phyloP scores from a whole-genome alignment of 768 basidiomycete genomes.

The Boletus rubescentipes region DNA sequence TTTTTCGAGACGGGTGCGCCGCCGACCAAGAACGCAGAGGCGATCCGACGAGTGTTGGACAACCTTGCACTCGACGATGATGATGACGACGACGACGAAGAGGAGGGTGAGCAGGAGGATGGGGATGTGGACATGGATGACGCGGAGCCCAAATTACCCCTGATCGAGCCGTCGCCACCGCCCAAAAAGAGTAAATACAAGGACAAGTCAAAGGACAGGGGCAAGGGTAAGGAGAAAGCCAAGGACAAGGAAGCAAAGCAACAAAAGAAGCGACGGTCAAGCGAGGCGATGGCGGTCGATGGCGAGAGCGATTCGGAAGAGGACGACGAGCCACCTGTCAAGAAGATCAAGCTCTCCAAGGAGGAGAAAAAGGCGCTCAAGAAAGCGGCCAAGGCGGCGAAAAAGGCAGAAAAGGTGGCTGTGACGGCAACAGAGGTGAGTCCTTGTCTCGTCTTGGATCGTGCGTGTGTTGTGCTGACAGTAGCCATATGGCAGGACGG shows the following conservation, averaged over 20 bases:
- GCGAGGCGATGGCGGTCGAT: constrained; percentile 65
- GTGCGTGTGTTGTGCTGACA: constrained; percentile 6
- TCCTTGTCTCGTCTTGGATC: constrained; percentile 8
- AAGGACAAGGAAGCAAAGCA: constrained; percentile 33
- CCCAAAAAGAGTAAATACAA: constrained; percentile 59
- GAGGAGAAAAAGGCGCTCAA: constrained; percentile 86
- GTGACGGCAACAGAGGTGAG: constrained; percentile 38
- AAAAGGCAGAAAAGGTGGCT: constrained; percentile 43
- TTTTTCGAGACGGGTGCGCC: constrained; percentile 94
- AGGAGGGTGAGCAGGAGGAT: constrained; percentile 12
- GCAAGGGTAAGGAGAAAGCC: neutral
- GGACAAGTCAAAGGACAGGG: constrained; percentile 34
- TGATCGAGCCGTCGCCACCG: constrained; percentile 54
- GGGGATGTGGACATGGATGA: constrained; percentile 45
- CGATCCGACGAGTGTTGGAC: constrained; percentile 87
- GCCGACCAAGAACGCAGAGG: constrained; percentile 88
- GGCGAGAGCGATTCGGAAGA: constrained; percentile 40
- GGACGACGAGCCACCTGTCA: constrained; percentile 48
- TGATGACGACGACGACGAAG: constrained; percentile 47
- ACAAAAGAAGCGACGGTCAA: constrained; percentile 63
- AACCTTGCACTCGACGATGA: constrained; percentile 68
- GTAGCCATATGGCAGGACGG: constrained; percentile 26
- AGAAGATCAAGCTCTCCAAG: constrained; percentile 77
- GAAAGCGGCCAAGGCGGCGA: constrained; percentile 69
- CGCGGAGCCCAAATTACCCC: constrained; percentile 51